phyloP scores from a whole-genome alignment of 2,329 filamentous ascomycete species.

The Graphium sp. region DNA sequence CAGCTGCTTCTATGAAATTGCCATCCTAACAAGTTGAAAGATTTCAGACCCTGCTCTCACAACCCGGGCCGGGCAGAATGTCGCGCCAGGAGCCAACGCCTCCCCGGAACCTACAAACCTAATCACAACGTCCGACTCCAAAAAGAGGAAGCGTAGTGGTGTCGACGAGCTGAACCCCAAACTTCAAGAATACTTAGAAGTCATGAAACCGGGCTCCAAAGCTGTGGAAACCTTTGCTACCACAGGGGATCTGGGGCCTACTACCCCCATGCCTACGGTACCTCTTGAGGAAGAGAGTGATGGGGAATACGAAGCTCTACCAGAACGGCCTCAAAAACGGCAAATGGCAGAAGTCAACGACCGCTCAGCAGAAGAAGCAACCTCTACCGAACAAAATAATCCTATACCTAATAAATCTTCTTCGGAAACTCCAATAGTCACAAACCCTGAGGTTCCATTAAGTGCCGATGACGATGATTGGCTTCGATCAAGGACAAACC shows the following conservation, averaged over 20 bases:
- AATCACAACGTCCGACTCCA: slow-evolving; percentile 11
- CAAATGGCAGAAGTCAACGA: slow-evolving; percentile 6
- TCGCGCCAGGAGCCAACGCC: too few species aligned
- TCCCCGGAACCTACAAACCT: neutral
- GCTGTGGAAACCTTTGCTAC: too few species aligned
- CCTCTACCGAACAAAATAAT: slow-evolving; percentile 2
- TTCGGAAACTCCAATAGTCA: too few species aligned
- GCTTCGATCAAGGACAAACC: slow-evolving; percentile 76
- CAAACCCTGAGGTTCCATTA: too few species aligned
- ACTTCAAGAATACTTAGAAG: slow-evolving; percentile 68
- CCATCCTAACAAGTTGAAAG: too few species aligned
- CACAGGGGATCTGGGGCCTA: too few species aligned
- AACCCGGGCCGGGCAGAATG: too few species aligned
- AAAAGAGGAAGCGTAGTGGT: slow-evolving; percentile 53
- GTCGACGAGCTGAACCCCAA: slow-evolving; percentile 54
- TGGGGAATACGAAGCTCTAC: slow-evolving; percentile 56
- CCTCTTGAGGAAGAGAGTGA: slow-evolving; percentile 51
- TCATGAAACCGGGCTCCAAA: slow-evolving; percentile 46
- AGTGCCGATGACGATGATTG: slow-evolving; percentile 71
- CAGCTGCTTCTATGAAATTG: too few species aligned
- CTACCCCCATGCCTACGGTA: too few species aligned
- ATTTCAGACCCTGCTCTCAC: too few species aligned
- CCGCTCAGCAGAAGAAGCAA: slow-evolving; percentile 3
- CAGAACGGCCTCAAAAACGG: slow-evolving; percentile 15
- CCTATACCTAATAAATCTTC: too few species aligned